Conservation (phyloP, 2,329 filamentous ascomycete genomes). For the Dactylonectria estremocensis region DNA sequence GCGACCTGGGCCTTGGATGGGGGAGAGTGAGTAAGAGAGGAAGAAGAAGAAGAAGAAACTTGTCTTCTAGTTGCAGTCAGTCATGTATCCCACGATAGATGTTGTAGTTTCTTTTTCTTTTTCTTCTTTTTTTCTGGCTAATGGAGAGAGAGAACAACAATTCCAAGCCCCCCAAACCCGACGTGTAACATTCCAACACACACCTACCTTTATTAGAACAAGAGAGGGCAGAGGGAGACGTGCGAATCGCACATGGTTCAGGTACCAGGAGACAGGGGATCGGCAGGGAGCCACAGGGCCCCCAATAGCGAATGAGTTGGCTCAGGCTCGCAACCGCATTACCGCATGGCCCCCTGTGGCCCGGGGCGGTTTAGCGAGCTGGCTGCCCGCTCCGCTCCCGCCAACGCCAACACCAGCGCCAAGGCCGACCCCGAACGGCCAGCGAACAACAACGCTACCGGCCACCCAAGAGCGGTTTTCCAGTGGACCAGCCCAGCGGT, state of each 20-base stretch:
- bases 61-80: neutral
- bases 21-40: neutral
- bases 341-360: conserved; percentile 26
- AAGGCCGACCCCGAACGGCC: conserved; percentile 1
- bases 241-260: conserved; percentile 31
- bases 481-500: neutral
- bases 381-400: conserved; percentile 31
- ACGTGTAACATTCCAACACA: conserved; percentile 3
- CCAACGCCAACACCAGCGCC: conserved; percentile 29
- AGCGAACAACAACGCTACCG: conserved; percentile 12
- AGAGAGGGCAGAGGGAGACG: neutral
- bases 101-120: conserved; percentile 7
- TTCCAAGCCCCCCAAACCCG: neutral
- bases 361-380: conserved; percentile 21
- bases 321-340: conserved; percentile 25
- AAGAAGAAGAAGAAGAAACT: neutral
- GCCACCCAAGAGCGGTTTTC: neutral
- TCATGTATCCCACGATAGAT: neutral
- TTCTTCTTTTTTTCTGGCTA: neutral
- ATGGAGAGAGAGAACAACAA: conserved; percentile 7
- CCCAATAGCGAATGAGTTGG: conserved; percentile 8
- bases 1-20: neutral
- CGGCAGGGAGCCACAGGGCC: conserved; percentile 19
- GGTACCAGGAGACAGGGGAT: conserved; percentile 28
- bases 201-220: neutral